Evolutionary conservation across 2,329 filamentous ascomycete species (phyloP).

Genomic region (Fusarium acutatum): DNA sequence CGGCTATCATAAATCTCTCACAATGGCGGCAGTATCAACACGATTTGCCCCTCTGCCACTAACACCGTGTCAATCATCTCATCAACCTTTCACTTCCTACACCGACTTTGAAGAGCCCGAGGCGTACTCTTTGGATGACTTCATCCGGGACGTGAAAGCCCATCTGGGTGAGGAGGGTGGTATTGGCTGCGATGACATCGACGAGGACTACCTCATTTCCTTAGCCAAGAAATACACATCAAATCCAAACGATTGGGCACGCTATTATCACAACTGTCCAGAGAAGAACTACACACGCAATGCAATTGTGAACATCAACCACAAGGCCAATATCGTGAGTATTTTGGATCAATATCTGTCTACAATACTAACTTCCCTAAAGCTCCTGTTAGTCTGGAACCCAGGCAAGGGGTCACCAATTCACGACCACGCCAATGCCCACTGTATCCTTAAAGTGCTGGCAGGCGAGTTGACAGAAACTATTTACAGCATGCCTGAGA

Average conservation of each 20-base stretch:
- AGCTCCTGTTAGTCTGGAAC: constrained; percentile 9
- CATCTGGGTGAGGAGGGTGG: not conserved
- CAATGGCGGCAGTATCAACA: constrained; percentile 10
- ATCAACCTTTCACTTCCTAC: not conserved
- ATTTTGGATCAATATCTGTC: fast-evolving
- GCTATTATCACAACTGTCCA: constrained; percentile 5
- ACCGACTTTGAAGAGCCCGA: not conserved
- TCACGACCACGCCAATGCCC: constrained; percentile 12
- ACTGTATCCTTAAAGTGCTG: constrained; percentile 9
- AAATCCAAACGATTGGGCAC: constrained; percentile 8
- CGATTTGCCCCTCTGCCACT: not conserved
- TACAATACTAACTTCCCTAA: not conserved
- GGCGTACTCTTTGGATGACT: not conserved
- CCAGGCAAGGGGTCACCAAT: constrained; percentile 12
- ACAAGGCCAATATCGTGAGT: constrained; percentile 9
- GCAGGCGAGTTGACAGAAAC: constrained; percentile 9
- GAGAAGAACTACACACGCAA: constrained; percentile 11
- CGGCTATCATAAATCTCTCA: not conserved
- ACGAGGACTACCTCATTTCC: constrained; percentile 7
- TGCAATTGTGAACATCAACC: not conserved
- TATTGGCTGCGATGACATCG: constrained; percentile 3
- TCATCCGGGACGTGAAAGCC: not conserved
- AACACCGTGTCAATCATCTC: not conserved
- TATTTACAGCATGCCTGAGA: not conserved
- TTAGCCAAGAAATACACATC: not conserved